These are phyloP conservation scores for Musa balbisiana DNA, from an alignment of 202 grass and related monocot species.

Conservation along the genomic window DNA sequence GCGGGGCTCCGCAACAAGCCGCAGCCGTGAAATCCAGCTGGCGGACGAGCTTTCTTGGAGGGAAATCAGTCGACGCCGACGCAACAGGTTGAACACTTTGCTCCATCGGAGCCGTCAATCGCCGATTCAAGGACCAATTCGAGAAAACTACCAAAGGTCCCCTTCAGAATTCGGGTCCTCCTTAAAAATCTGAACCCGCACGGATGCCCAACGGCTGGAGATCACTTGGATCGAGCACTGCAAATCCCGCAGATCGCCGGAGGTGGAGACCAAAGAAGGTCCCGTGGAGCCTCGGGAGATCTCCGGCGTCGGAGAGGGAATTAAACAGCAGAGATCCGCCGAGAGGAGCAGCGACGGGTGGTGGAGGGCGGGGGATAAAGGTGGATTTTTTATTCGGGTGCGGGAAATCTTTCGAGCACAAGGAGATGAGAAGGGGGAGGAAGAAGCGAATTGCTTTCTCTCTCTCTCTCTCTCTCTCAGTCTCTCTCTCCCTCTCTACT, in stretches of 20 bases:
- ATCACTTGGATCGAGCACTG: too few relatives aligned
- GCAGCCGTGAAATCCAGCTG: conserved; percentile 5
- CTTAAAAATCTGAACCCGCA: background rate
- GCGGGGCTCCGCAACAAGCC: background rate
- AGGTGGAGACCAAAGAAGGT: background rate
- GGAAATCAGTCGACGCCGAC: background rate
- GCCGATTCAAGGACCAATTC: background rate
- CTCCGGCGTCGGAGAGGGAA: background rate
- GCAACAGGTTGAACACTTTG: background rate
- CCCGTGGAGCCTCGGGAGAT: background rate
- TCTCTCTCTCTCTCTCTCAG: background rate
- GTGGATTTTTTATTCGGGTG: background rate
- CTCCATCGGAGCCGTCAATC: background rate
- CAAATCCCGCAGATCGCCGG: background rate
- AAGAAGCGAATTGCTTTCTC: conserved; percentile 8
- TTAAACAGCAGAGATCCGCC: background rate
- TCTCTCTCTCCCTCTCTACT: background rate
- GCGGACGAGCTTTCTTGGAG: conserved; percentile 4
- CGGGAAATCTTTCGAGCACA: background rate
- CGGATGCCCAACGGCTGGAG: too few relatives aligned
- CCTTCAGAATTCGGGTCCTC: background rate
- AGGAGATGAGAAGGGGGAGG: background rate
- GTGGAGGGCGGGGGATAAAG: background rate
- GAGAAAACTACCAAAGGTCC: background rate
- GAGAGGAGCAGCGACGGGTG: background rate